These are phyloP conservation scores for Cercospora sojina DNA, from an alignment of 2,329 filamentous ascomycete genomes.

Conservation along the genomic window DNA sequence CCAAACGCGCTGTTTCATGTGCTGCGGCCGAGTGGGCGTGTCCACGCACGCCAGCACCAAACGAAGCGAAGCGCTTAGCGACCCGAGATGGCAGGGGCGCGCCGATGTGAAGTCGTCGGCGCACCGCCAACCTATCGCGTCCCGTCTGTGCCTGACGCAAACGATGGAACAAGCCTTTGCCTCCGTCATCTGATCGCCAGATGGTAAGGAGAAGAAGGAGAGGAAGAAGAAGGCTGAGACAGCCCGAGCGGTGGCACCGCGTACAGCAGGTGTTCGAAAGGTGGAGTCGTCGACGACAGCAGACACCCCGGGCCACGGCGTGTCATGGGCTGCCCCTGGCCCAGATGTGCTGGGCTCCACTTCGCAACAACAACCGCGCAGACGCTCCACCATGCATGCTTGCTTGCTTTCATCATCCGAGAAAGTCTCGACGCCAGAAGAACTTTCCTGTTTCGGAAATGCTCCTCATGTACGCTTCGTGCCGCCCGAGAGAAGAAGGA, in stretches of 20 bases:
- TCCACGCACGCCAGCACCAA: conserved; percentile 18
- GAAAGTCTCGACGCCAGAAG: not conserved
- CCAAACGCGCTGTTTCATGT: conserved; percentile 21
- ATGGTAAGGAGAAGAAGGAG: too few species aligned
- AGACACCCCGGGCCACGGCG: not conserved
- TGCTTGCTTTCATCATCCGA: too few species aligned
- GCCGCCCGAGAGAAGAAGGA: not conserved
- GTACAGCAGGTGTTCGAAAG: not conserved
- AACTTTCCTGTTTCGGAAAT: not conserved
- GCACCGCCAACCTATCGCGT: not conserved
- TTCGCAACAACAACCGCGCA: not conserved
- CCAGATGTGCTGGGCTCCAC: not conserved
- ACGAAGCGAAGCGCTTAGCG: conserved; percentile 6
- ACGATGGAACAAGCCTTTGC: not conserved
- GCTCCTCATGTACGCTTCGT: not conserved
- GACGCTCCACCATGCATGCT: not conserved
- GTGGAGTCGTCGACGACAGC: not conserved
- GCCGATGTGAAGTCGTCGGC: not conserved
- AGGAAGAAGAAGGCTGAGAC: not conserved
- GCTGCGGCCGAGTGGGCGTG: conserved; percentile 14
- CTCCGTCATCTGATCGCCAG: not conserved
- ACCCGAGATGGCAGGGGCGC: not conserved
- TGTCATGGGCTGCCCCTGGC: not conserved
- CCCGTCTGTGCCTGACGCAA: not conserved
- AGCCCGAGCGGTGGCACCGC: not conserved